Evolutionary conservation across 495 filamentous ascomycete species (phyloP).

Genomic region (Neurospora intermedia): DNA sequence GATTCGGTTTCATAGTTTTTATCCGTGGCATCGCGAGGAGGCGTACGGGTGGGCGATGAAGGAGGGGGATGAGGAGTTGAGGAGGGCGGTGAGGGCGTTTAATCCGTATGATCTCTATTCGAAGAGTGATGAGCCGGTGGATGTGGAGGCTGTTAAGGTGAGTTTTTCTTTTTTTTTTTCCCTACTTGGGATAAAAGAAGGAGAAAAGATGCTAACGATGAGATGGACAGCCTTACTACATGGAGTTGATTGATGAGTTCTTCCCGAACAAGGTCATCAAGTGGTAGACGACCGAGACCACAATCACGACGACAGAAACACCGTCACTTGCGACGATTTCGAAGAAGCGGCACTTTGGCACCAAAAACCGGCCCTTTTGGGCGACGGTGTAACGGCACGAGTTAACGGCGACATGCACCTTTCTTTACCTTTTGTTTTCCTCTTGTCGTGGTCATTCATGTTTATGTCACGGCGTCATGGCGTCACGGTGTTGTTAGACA

Average conservation of each 20-base stretch:
- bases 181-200: neutral
- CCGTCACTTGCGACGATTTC: neutral
- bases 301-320: neutral
- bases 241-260: slow-evolving; percentile 76
- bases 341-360: neutral
- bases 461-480: neutral
- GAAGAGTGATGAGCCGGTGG: slow-evolving; percentile 75
- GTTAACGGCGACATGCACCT: neutral
- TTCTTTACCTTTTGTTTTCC: neutral
- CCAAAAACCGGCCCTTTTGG: neutral
- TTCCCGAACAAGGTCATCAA: slow-evolving; percentile 66
- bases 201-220: neutral
- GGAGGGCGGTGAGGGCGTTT: slow-evolving; percentile 73
- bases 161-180: neutral
- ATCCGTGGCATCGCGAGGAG: slow-evolving; percentile 74
- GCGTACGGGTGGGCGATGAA: slow-evolving; percentile 75
- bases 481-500: neutral
- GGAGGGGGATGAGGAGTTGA: slow-evolving; percentile 65
- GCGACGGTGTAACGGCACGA: neutral
- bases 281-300: slow-evolving; percentile 43
- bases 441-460: neutral
- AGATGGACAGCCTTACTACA: slow-evolving; percentile 57
- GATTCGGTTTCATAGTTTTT: slow-evolving; percentile 85
- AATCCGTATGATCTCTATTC: slow-evolving; percentile 89
- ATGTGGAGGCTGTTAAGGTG: slow-evolving; percentile 61